Conservation (phyloP, 148 eudicot species). For the Spergularia marina region DNA sequence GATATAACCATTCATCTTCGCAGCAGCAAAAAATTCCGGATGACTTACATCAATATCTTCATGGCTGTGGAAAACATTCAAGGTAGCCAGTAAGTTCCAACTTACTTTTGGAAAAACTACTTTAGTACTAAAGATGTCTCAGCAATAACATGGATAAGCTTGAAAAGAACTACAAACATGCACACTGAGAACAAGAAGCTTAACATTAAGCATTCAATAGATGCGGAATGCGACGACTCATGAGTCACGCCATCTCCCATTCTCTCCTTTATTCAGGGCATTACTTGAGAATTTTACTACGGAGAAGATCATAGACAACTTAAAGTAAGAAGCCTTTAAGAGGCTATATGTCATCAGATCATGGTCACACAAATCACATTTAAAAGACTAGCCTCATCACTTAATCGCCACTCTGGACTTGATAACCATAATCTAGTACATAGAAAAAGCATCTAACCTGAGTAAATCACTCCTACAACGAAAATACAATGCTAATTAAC, state of each 20-base stretch:
- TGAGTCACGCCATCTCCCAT: no score
- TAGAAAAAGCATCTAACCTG: no score
- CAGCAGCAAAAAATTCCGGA: slow-evolving; percentile 89
- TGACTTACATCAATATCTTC: slow-evolving; percentile 97
- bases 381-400: no score
- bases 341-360: neutral
- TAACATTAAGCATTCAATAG: neutral
- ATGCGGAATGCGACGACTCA: no score
- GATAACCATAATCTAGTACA: no score
- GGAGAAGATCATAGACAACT: no score
- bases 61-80: slow-evolving; percentile 55
- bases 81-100: neutral
- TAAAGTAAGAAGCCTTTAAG: no score
- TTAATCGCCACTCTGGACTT: no score
- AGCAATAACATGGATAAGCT: neutral
- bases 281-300: neutral
- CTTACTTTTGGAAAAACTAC: neutral
- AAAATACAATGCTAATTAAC: no score
- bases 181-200: neutral
- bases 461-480: no score
- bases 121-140: neutral
- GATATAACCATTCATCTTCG: slow-evolving; percentile 87
- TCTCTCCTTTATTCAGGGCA: no score
- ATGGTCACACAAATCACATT: neutral
- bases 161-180: neutral